Evolutionary conservation across 164 flowering plant species (phyloP).

Genomic region (Aristolochia contorta): DNA sequence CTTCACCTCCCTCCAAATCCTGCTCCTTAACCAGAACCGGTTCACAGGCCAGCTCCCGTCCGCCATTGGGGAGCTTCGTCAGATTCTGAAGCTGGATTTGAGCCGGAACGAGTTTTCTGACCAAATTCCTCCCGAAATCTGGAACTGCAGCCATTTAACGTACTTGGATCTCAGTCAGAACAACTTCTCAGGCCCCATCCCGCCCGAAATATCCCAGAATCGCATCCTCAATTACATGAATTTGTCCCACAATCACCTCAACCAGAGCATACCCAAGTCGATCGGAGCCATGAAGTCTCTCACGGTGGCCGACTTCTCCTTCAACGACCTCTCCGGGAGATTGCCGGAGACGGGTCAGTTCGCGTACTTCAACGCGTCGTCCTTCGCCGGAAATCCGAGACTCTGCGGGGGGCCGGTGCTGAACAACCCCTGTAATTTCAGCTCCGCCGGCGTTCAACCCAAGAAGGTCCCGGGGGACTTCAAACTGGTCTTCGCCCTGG

Average conservation of each 20-base stretch:
- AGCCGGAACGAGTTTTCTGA: conserved; percentile 51
- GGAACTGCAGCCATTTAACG: conserved; percentile 47
- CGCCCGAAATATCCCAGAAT: conserved; percentile 47
- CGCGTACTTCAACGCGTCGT: conserved; percentile 61
- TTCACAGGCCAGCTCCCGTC: conserved; percentile 66
- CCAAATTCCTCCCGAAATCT: conserved; percentile 57
- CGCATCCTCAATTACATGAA: conserved; percentile 72
- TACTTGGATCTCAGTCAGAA: conserved; percentile 79
- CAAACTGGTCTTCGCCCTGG: conserved; percentile 70
- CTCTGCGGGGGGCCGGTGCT: conserved; percentile 69
- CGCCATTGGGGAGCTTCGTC: conserved; percentile 46
- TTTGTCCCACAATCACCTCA: conserved; percentile 68
- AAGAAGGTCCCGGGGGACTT: conserved; percentile 28
- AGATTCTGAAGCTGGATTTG: conserved; percentile 57
- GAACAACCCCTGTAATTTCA: conserved; percentile 72
- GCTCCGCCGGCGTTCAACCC: conserved; percentile 16
- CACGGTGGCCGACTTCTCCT: conserved; percentile 82
- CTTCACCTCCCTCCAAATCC: conserved; percentile 58
- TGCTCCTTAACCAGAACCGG: conserved; percentile 49
- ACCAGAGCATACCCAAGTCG: conserved; percentile 51
- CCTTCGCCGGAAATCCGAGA: conserved; percentile 76
- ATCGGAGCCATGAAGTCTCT: conserved; percentile 81
- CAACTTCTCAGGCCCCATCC: conserved; percentile 70
- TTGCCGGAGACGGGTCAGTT: conserved; percentile 86
- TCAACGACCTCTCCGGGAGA: conserved; percentile 76